Percentiles rank a stretch among this genome's conserved stretches.
These are phyloP conservation scores for Cyclotella atomus DNA, from an alignment of 108 stramenopile species.

Conservation along the genomic window DNA sequence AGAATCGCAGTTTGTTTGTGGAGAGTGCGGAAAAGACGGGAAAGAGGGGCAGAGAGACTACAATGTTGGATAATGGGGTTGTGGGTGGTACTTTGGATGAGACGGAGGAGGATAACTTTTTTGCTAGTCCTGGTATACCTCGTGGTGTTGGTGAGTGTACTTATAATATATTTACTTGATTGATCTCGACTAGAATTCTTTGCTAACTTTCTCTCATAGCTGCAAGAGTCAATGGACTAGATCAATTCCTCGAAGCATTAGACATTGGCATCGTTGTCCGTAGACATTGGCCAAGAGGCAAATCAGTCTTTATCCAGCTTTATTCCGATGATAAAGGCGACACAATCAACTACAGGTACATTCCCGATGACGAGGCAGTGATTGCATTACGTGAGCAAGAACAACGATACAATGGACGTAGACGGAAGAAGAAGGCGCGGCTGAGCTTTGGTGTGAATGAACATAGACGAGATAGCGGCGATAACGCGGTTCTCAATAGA, in stretches of 20 bases:
- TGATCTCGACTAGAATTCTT: neutral
- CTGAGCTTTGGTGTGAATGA: slow-evolving; percentile 51
- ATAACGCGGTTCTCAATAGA: slow-evolving; percentile 23
- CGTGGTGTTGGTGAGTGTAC: slow-evolving; percentile 38
- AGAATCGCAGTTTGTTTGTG: slow-evolving; percentile 14
- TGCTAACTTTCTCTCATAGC: slow-evolving; percentile 38
- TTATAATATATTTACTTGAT: too few species aligned
- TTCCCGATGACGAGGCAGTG: slow-evolving; percentile 73
- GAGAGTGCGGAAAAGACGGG: slow-evolving; percentile 22
- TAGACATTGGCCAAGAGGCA: slow-evolving; percentile 71
- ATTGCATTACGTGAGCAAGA: slow-evolving; percentile 82
- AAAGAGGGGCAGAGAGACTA: slow-evolving; percentile 22
- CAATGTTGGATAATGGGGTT: slow-evolving; percentile 2
- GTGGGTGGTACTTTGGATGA: slow-evolving; percentile 15
- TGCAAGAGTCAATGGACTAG: slow-evolving; percentile 78
- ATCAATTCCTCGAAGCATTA: slow-evolving; percentile 76
- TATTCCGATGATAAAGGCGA: slow-evolving; percentile 81
- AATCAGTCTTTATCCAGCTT: slow-evolving; percentile 73
- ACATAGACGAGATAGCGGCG: slow-evolving; percentile 41
- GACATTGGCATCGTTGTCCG: slow-evolving; percentile 84
- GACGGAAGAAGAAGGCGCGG: slow-evolving; percentile 43
- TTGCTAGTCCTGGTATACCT: slow-evolving; percentile 43
- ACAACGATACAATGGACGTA: slow-evolving; percentile 63
- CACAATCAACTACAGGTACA: slow-evolving; percentile 69
- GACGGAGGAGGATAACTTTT: slow-evolving; percentile 25